Conservation (phyloP, 139 green algal genomes). For the Chlamydomonas sphaeroides region DNA sequence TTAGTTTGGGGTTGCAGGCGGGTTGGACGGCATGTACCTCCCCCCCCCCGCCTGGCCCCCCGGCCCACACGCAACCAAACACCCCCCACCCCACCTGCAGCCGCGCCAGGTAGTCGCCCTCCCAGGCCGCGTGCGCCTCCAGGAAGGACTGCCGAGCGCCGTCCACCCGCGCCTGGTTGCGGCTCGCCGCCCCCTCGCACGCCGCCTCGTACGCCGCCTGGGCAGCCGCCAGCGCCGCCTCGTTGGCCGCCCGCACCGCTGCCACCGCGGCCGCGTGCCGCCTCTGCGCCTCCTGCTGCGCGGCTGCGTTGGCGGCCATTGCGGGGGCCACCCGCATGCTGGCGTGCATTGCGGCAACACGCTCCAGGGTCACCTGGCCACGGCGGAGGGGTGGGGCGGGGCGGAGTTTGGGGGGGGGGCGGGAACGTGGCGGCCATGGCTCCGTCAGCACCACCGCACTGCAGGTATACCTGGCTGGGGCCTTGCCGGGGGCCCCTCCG, state of each 20-base stretch:
- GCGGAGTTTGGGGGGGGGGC: too few relatives aligned
- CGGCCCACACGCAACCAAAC: neutral
- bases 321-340: constrained; percentile 38
- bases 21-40: neutral
- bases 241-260: constrained; percentile 27
- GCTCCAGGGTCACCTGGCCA: constrained; percentile 41
- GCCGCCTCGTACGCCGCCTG: constrained; percentile 13
- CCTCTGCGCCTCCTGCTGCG: neutral
- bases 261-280: constrained; percentile 15
- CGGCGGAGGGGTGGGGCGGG: too few relatives aligned
- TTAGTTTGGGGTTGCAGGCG: neutral
- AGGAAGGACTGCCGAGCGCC: constrained; percentile 24
- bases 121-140: constrained; percentile 41
- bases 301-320: constrained; percentile 9
- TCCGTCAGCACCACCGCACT: too few relatives aligned
- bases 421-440: too few relatives aligned
- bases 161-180: constrained; percentile 51
- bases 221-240: neutral
- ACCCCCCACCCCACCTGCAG: neutral
- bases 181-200: neutral
- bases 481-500: too few relatives aligned
- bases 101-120: constrained; percentile 24
- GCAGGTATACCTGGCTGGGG: too few relatives aligned
- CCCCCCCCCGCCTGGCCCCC: neutral
- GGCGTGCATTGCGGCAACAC: constrained; percentile 45